phyloP scores from a whole-genome alignment of 202 grass and related monocot genomes.

The Musa balbisiana region DNA sequence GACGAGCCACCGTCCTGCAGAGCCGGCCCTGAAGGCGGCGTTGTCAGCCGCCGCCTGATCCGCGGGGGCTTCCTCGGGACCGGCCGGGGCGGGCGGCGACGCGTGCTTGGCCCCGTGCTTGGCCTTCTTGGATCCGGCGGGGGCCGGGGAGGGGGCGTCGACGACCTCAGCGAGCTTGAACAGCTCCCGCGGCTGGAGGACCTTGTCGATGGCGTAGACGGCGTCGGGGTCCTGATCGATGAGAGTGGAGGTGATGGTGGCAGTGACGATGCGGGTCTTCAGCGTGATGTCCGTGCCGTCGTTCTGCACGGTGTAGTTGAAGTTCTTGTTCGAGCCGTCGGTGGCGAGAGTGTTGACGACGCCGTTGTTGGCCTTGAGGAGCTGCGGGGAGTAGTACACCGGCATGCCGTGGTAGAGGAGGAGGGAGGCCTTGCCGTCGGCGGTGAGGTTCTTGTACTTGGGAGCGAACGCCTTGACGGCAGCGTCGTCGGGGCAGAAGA shows the following conservation, averaged over 20 bases:
- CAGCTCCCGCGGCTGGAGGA: slow-evolving; percentile 57
- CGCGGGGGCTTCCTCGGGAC: background rate
- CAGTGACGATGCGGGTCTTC: slow-evolving; percentile 26
- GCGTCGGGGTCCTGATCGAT: slow-evolving; percentile 45
- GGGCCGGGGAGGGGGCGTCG: slow-evolving; percentile 17
- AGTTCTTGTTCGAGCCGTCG: slow-evolving; percentile 48
- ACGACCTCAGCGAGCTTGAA: slow-evolving; percentile 43
- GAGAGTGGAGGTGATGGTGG: slow-evolving; percentile 40
- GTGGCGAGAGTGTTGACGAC: slow-evolving; percentile 49
- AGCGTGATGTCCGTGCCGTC: slow-evolving; percentile 62
- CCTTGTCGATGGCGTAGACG: slow-evolving; percentile 44
- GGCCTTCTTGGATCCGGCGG: slow-evolving; percentile 36
- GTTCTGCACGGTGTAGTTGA: slow-evolving; percentile 70
- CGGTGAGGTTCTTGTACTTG: slow-evolving; percentile 24
- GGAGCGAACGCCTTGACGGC: slow-evolving; percentile 3
- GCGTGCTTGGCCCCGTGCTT: slow-evolving; percentile 22
- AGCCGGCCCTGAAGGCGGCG: background rate
- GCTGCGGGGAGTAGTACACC: slow-evolving; percentile 2
- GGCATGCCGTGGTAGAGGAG: slow-evolving; percentile 9
- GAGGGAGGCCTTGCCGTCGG: slow-evolving; percentile 15
- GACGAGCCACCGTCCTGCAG: slow-evolving; percentile 21
- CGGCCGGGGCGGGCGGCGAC: slow-evolving; percentile 13
- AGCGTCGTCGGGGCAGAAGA: slow-evolving; percentile 19
- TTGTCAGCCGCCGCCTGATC: slow-evolving; percentile 5
- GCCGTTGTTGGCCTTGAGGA: slow-evolving; percentile 5